phyloP scores from a whole-genome alignment of 495 filamentous ascomycete genomes.

The Penicillium mononematosum region DNA sequence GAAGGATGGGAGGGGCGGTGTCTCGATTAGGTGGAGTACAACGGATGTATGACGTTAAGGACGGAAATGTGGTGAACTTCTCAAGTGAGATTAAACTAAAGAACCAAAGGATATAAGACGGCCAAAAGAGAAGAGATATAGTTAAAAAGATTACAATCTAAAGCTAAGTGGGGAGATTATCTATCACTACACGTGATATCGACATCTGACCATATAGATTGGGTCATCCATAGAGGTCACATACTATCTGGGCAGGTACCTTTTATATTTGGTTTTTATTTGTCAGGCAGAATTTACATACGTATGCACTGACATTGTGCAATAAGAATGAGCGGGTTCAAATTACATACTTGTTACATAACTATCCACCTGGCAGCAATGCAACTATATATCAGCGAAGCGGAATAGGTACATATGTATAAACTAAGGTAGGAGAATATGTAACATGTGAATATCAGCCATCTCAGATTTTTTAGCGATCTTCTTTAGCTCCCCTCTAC shows the following conservation, averaged over 20 bases:
- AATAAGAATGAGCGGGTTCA: neutral
- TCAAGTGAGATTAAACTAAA: neutral
- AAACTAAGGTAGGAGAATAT: too few relatives aligned
- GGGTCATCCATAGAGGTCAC: neutral
- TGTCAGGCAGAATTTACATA: neutral
- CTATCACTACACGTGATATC: constrained; percentile 7
- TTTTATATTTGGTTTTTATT: neutral
- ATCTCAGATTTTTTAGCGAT: too few relatives aligned
- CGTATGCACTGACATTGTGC: too few relatives aligned
- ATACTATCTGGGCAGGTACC: neutral
- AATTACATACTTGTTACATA: neutral
- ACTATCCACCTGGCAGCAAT: neutral
- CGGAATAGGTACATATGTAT: too few relatives aligned
- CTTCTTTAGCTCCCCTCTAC: too few relatives aligned
- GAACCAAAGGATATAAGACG: neutral
- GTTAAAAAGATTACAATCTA: neutral
- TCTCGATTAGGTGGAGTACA: constrained; percentile 6
- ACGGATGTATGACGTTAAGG: constrained; percentile 10
- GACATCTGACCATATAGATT: constrained; percentile 7
- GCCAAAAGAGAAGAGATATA: neutral
- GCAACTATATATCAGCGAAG: too few relatives aligned
- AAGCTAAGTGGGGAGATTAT: constrained; percentile 1
- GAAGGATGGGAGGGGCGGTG: constrained; percentile 7
- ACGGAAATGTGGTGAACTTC: neutral
- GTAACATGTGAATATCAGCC: too few relatives aligned